Evolutionary conservation across 2,329 filamentous ascomycete species (phyloP).

Genomic region (Venturia effusa): DNA sequence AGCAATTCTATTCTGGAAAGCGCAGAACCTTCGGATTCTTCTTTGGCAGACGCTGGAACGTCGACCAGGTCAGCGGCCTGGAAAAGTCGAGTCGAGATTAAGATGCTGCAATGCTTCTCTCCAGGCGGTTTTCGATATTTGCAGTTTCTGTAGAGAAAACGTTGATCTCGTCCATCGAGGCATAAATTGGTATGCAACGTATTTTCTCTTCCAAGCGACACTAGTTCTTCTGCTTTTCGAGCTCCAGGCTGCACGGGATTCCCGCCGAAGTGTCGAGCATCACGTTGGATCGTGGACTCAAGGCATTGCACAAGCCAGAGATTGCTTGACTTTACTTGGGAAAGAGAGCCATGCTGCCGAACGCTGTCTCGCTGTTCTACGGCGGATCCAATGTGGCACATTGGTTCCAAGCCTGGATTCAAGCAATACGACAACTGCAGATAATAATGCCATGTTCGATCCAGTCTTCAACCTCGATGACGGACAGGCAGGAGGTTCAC

Average conservation of each 20-base stretch:
- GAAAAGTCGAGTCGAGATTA: constrained; percentile 13
- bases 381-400: constrained; percentile 5
- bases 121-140: constrained; percentile 13
- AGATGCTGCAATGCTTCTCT: constrained; percentile 14
- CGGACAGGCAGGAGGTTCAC: neutral
- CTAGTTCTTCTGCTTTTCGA: constrained; percentile 5
- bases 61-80: constrained; percentile 13
- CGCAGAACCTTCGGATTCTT: constrained; percentile 15
- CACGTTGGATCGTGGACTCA: neutral
- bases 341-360: constrained; percentile 4
- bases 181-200: constrained; percentile 16
- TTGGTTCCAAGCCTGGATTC: neutral
- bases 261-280: neutral
- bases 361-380: constrained; percentile 7
- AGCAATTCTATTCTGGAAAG: constrained; percentile 16
- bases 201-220: constrained; percentile 15
- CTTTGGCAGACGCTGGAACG: constrained; percentile 15
- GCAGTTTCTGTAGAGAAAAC: constrained; percentile 13
- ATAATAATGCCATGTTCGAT: neutral
- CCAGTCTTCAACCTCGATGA: neutral
- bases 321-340: constrained; percentile 2
- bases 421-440: neutral
- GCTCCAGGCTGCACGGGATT: neutral
- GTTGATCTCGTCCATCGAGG: constrained; percentile 12
- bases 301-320: constrained; percentile 5